Evolutionary conservation across 306 rosid genomes (phyloP), one percentile per base, ranked within the genome.

Genomic region (Castanea crenata): DNA sequence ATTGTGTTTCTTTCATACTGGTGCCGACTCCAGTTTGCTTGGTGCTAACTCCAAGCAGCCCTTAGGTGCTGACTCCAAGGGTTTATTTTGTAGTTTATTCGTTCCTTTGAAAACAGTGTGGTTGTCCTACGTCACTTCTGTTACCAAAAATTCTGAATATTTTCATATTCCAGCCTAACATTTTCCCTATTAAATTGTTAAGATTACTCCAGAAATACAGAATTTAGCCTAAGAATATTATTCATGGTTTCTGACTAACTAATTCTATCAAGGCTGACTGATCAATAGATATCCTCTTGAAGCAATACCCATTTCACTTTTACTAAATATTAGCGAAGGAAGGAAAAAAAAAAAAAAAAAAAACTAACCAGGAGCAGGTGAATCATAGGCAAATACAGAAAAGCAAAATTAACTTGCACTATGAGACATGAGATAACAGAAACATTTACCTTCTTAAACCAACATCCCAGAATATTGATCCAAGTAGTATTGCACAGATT

Each of bases 401-500:
- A 12, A 21, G 74, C 20, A 9, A 20, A 14, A 6, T 1, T 21
- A 78, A 15, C 57, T 51, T 12, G 54, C 54, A 49, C 51, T 18
- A 55, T 19, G 20, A 74, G 61, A 55, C 41, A 73, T 73, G 61
- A 77, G 77, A 85, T 57, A 57, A 70, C 2, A 69, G 73, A 76
- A 31, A 49, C 38, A 7, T 23, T 67, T 91, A 93, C 97, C 96
- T 90, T 84, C 81, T 94, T 38, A 85, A 72, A 55, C 98, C 97
- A 78, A 88, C 13, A 32, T 88, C 81, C 98, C 98, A 94, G 78
- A 90, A 94, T 6, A 81, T 82, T 0, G 91, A 74, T 31, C 98
- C 97, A 71, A 94, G 81, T 88, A 94, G 75, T 34, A 94, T 4
- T 65, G 98, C 98, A 80, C 94, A 80, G 57, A 90, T 71, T 23